A percentile compares a stretch with the other conserved stretches of the same genome.
Conservation (phyloP, 331 rosid genomes). For the Quercus phellos region DNA sequence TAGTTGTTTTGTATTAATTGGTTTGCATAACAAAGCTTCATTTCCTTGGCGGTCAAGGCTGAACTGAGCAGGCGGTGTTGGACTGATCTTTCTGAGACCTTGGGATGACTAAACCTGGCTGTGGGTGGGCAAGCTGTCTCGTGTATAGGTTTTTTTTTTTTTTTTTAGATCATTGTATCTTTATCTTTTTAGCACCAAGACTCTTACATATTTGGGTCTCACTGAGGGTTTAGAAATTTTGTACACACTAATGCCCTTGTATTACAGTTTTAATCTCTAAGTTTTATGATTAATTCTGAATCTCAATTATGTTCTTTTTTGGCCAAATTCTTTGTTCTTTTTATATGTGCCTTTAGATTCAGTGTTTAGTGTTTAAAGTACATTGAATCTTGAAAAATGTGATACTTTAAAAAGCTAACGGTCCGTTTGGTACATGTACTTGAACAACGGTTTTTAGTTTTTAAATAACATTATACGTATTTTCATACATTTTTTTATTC, state of each 20-base stretch:
- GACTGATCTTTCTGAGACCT: conserved; percentile 16
- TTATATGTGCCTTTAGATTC: too few species aligned
- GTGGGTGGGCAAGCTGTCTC: conserved; percentile 19
- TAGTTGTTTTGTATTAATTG: conserved; percentile 7
- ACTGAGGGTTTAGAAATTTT: conserved; percentile 10
- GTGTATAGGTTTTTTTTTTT: conserved; percentile 37
- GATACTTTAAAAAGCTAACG: background rate
- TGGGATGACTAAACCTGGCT: conserved; percentile 7
- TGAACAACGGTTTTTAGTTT: too few species aligned
- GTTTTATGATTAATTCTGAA: background rate
- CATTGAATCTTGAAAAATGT: background rate
- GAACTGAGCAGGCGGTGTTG: conserved; percentile 17
- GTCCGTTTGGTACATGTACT: background rate
- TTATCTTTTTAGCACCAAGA: conserved; percentile 14
- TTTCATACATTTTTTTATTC: fast-evolving
- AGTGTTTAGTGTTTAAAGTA: too few species aligned
- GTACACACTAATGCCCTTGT: background rate
- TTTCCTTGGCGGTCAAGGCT: conserved; percentile 4
- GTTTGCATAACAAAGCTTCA: background rate
- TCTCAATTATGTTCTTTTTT: background rate
- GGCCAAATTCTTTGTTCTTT: background rate
- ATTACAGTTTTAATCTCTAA: background rate
- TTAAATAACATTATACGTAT: fast-evolving
- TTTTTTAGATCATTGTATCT: background rate
- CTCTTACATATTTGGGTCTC: conserved; percentile 8